Conservation (phyloP, 2,329 filamentous ascomycete genomes). For the Botryotinia calthae region DNA sequence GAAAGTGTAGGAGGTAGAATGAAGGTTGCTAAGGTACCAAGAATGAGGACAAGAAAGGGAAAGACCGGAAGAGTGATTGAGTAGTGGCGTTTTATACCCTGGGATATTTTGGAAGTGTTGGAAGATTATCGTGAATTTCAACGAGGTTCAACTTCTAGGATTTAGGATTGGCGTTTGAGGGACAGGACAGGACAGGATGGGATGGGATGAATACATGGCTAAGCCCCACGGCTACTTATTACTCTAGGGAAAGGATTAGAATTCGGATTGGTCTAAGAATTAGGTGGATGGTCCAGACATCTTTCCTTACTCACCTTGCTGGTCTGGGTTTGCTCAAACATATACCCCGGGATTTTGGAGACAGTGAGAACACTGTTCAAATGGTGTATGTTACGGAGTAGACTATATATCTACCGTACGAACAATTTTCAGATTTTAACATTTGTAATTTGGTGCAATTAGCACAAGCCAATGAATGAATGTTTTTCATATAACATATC, state of each 20-base stretch:
- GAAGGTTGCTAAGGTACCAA: not conserved
- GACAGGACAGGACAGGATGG: not conserved
- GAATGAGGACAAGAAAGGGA: slow-evolving; percentile 16
- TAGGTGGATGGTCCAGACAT: not conserved
- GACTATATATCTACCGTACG: not conserved
- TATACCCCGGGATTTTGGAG: slow-evolving; percentile 7
- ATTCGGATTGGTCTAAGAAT: not conserved
- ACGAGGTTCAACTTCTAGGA: not conserved
- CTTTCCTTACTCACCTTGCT: not conserved
- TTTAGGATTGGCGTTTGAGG: slow-evolving; percentile 10
- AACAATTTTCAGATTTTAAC: not conserved
- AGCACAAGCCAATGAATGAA: not conserved
- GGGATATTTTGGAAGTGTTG: not conserved
- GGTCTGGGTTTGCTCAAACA: not conserved
- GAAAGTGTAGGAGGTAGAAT: slow-evolving; percentile 1
- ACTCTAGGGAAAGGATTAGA: not conserved
- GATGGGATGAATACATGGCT: not conserved
- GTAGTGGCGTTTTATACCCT: not conserved
- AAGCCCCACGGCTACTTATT: not conserved
- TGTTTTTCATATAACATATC: not conserved
- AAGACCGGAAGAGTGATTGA: not conserved
- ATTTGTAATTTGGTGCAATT: not conserved
- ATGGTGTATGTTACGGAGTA: not conserved
- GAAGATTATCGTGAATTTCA: not conserved
- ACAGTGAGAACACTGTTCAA: not conserved